Base-by-base conservation (phyloP, 2,329 filamentous ascomycete genomes). In the Calonectria pseudoreteaudii region DNA sequence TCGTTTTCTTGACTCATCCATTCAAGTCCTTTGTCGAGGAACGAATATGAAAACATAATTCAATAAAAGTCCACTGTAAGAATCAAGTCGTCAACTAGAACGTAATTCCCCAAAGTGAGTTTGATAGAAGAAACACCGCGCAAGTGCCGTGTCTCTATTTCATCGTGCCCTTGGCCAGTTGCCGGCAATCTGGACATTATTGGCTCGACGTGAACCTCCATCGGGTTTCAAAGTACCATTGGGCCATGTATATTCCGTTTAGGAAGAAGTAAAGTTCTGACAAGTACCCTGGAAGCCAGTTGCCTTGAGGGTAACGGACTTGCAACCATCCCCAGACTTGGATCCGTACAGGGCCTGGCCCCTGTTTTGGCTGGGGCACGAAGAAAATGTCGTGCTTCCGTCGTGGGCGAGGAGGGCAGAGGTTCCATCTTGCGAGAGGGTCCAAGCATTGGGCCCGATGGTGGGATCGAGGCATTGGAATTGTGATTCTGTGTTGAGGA, bases 391-490 rank as follows among this genome's bases (percentile, higher is more conserved):
- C 16, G 71, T 74, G 28, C 65, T 71, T 8, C 78, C 76, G 47
- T 84, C 79, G 30, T 82, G 79, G 1, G 71, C 41, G 7, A 84
- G 72, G 11, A 82, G 52, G 8, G 74, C 74, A 14, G 75, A 74
- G 68, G 71, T 75, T 13, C 74, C 76, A 8, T 70, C 74, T 50
- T 76, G 74, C 50, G 77, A 73, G 9, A 84, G 65, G 6, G 78
- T 78, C 81, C 81, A 84, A 8, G 68, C 74, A 36, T 81, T 79
- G 28, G 76, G 74, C 23, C 82, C 82, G 1, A 80, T 81, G 2
- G 77, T 84, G 23, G 79, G 79, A 58, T 85, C 83, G 47, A 83
- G 80, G 11, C 83, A 85, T 65, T 82, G 79, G 49, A 85, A 75
- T 26, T 76, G 71, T 23, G 77, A 74, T 28, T 77, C 71, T 20